phyloP scores from a whole-genome alignment of 2,329 filamentous ascomycete species.

The Fusarium sulawesiense region DNA sequence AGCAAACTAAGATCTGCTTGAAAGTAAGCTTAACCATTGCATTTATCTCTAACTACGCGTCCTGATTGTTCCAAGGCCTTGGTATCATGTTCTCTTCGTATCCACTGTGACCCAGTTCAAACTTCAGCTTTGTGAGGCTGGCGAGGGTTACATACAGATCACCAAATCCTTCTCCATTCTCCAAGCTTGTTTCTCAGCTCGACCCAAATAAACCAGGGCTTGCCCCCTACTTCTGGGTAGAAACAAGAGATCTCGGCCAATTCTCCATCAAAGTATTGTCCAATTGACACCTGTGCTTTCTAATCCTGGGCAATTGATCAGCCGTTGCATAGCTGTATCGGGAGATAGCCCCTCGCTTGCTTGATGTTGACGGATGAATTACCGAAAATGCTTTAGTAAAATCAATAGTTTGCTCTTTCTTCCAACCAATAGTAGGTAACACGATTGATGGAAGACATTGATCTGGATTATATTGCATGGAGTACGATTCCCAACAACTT shows the following conservation, averaged over 20 bases:
- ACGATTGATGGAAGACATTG: background rate
- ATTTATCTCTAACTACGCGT: background rate
- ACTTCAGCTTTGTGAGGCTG: background rate
- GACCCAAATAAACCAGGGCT: background rate
- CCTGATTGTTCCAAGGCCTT: background rate
- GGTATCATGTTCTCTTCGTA: background rate
- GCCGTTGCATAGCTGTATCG: background rate
- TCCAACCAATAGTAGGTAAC: background rate
- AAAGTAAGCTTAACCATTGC: background rate
- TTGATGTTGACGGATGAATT: background rate
- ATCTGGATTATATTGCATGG: background rate
- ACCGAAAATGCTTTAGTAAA: constrained; percentile 1
- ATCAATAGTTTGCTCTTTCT: constrained; percentile 7
- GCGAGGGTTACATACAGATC: background rate
- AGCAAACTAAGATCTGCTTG: background rate
- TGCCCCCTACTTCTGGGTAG: background rate
- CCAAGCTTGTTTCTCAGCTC: background rate
- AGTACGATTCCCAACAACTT: background rate
- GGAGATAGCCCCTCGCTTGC: background rate
- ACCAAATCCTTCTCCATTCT: background rate
- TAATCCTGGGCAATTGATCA: constrained; percentile 16
- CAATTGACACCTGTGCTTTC: background rate
- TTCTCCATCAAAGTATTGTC: background rate
- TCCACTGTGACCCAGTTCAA: background rate
- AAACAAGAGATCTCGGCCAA: background rate